phyloP scores from a whole-genome alignment of 2,329 filamentous ascomycete genomes.

The Penicillium sp. region DNA sequence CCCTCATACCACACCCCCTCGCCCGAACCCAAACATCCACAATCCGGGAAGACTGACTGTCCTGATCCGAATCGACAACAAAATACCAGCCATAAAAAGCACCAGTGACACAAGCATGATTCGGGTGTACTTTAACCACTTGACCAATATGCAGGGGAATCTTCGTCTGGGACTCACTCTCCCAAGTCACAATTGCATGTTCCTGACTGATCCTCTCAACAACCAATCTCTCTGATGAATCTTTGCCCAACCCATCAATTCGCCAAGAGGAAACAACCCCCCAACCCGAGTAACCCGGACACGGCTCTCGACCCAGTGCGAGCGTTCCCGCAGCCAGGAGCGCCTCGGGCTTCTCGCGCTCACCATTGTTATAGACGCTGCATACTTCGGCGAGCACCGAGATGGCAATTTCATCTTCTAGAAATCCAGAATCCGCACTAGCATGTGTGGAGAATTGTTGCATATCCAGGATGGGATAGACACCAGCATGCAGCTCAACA shows the following conservation, averaged over 20 bases:
- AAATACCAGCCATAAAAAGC: slow-evolving; percentile 71
- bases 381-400: slow-evolving; percentile 70
- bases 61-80: slow-evolving; percentile 62
- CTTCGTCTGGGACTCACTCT: slow-evolving; percentile 36
- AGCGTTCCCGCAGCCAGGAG: slow-evolving; percentile 67
- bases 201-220: slow-evolving; percentile 73
- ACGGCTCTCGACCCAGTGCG: slow-evolving; percentile 70
- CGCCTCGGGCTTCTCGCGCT: slow-evolving; percentile 56
- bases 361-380: slow-evolving; percentile 63
- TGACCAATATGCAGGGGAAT: slow-evolving; percentile 60
- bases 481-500: slow-evolving; percentile 72
- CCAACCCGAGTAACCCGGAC: slow-evolving; percentile 68
- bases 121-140: slow-evolving; percentile 70
- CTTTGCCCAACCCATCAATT: slow-evolving; percentile 34
- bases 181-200: slow-evolving; percentile 69
- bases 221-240: slow-evolving; percentile 56
- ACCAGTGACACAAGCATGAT: slow-evolving; percentile 75
- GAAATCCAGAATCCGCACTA: slow-evolving; percentile 36
- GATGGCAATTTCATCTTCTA: slow-evolving; percentile 58
- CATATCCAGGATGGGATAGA: slow-evolving; percentile 72
- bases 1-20: slow-evolving; percentile 12
- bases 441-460: slow-evolving; percentile 75
- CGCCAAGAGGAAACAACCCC: slow-evolving; percentile 65
- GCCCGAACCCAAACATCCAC: slow-evolving; percentile 70
- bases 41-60: slow-evolving; percentile 57